These are phyloP conservation scores for Excoecaria cochinchinensis DNA, from an alignment of 345 rosid genomes.

Conservation along the genomic window DNA sequence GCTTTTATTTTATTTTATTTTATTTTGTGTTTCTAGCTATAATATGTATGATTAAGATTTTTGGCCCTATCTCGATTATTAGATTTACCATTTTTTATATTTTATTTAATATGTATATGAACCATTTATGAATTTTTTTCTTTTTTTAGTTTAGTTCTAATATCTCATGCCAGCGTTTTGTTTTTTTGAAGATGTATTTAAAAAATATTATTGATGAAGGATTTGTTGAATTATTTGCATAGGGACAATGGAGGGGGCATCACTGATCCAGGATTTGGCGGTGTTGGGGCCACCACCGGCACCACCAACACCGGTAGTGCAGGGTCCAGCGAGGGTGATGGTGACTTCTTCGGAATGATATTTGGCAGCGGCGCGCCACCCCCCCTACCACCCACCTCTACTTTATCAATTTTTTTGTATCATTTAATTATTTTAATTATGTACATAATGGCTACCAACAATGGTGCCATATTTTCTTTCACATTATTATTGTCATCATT, in stretches of 20 bases:
- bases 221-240: constrained; percentile 17
- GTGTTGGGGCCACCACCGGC: constrained; percentile 29
- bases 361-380: constrained; percentile 55
- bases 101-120: too few relatives aligned
- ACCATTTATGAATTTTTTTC: too few relatives aligned
- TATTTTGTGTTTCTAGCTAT: too few relatives aligned
- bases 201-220: neutral
- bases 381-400: constrained; percentile 19
- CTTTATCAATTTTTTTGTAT: constrained; percentile 39
- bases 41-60: too few relatives aligned
- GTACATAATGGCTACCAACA: constrained; percentile 33
- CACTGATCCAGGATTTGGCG: constrained; percentile 46
- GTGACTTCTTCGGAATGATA: constrained; percentile 58
- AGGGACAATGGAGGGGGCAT: constrained; percentile 49
- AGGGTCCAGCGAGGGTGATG: constrained; percentile 31
- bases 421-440: constrained; percentile 43
- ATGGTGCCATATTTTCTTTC: constrained; percentile 14
- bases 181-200: neutral
- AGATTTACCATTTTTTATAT: too few relatives aligned
- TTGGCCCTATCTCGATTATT: too few relatives aligned
- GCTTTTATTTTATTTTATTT: too few relatives aligned
- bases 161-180: too few relatives aligned
- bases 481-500: constrained; percentile 10
- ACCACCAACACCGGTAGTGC: constrained; percentile 30
- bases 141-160: too few relatives aligned